Evolutionary conservation across 495 filamentous ascomycete species (phyloP), one percentile per base, ranked within the genome.

Genomic region (Aspergillus wentii): DNA sequence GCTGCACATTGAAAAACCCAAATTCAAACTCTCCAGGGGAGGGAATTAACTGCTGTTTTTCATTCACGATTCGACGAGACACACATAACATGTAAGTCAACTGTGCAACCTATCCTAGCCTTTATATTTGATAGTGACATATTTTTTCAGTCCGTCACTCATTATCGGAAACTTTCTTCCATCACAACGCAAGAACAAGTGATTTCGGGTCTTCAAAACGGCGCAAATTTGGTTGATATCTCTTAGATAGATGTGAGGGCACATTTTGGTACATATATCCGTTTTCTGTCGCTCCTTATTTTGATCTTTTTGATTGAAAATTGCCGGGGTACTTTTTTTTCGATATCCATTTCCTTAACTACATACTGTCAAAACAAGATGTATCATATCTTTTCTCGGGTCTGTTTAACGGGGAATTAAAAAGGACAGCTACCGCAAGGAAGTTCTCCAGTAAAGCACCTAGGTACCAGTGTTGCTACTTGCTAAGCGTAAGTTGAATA

Each of bases 141-240:
- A 15, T 23, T 22, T 26, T 3, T 43, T 19, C 48, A 97, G 92
- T 46, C 92, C 92, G 38, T 84, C 87, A 30, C 73, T 96, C 32
- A 98, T 98, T 51, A 83, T 98, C 26, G 92, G 92, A 34, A 98
- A 98, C 55, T 98, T 98, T 63, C 68, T 98, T 35, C 91, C 91
- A 7, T 61, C 62, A 18, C 59, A 61, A 31, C 51, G 57, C 18
- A 50, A 57, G 22, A 48, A 46, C 43, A 59, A 53, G 33, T 61
- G 48, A 35, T 17, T 31, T 5, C 27, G 33, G 22, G 10, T 30
- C 25, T 9, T 17, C 21, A 13, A 17, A 8, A 9, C 35, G n/a
- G n/a, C n/a, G n/a, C n/a, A n/a, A n/a, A n/a, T n/a, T n/a, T n/a
- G n/a, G n/a, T n/a, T n/a, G n/a, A n/a, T n/a, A n/a, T n/a, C n/a